Percentiles rank a stretch among this genome's conserved stretches.
Evolutionary conservation across 2,329 filamentous ascomycete genomes (phyloP).

Genomic region (Neofusicoccum ribis): DNA sequence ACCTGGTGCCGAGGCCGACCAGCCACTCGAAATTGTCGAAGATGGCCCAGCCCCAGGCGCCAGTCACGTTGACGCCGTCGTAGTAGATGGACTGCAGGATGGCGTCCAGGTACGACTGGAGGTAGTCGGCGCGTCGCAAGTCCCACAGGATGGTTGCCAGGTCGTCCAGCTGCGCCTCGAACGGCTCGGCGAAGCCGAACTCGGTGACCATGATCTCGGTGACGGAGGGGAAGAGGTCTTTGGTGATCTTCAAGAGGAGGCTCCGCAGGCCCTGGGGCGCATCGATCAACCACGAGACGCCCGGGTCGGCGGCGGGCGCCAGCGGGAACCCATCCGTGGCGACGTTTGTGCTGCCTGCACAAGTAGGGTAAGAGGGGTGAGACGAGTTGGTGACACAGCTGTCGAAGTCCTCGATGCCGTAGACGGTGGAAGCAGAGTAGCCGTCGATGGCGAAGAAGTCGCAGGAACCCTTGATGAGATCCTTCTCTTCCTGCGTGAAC

Average conservation of each 20-base stretch:
- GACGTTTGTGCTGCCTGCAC: conserved; percentile 35
- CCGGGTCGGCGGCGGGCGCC: conserved; percentile 45
- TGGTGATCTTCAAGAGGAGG: conserved; percentile 46
- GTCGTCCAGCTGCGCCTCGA: conserved; percentile 35
- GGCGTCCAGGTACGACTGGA: conserved; percentile 44
- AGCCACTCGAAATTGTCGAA: conserved; percentile 47
- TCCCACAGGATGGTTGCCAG: conserved; percentile 41
- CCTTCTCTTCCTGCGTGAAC: conserved; percentile 41
- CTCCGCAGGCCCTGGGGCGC: conserved; percentile 43
- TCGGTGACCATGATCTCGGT: conserved; percentile 44
- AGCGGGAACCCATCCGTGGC: conserved; percentile 47
- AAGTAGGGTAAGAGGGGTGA: conserved; percentile 44
- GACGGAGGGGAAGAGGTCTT: conserved; percentile 44
- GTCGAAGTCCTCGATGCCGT: conserved; percentile 30
- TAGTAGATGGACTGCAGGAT: conserved; percentile 39
- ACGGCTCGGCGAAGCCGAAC: conserved; percentile 46
- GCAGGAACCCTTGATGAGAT: conserved; percentile 45
- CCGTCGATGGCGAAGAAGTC: conserved; percentile 47
- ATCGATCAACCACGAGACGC: conserved; percentile 44
- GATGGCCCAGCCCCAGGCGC: conserved; percentile 45
- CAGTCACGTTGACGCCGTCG: conserved; percentile 45
- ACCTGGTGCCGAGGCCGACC: conserved; percentile 37
- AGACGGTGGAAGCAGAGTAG: conserved; percentile 32
- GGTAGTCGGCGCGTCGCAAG: conserved; percentile 42
- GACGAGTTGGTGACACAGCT: conserved; percentile 42